A percentile compares a stretch with the other conserved stretches of the same genome.
Conservation (phyloP, 139 green algal species). For the Eudorina sp. region DNA sequence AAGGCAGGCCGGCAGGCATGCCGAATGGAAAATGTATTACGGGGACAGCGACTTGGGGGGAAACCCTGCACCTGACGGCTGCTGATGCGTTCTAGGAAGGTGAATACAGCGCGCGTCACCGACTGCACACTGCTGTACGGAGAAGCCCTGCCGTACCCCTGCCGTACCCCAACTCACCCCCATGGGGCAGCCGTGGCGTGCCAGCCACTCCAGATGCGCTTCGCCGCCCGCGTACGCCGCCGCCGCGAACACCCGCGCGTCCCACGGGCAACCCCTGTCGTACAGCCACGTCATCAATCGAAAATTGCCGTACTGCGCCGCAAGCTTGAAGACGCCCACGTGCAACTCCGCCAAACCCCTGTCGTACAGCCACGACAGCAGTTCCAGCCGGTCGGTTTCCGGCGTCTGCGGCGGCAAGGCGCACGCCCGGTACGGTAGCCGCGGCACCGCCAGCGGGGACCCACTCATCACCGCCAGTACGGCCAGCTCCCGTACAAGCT, state of each 20-base stretch:
- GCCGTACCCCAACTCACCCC: conserved; percentile 28
- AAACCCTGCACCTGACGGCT: no score
- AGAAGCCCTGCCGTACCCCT: no score
- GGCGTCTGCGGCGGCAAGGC: background rate
- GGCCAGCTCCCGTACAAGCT: background rate
- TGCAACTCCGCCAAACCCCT: background rate
- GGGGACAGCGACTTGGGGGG: no score
- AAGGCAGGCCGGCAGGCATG: no score
- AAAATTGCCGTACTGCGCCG: background rate
- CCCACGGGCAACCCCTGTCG: background rate
- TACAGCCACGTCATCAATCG: conserved; percentile 7
- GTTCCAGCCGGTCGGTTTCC: background rate
- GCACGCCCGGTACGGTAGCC: background rate
- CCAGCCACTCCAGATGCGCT: conserved; percentile 29
- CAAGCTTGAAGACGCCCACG: background rate
- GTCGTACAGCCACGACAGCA: conserved; percentile 12
- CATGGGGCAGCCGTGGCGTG: background rate
- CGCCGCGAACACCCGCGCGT: background rate
- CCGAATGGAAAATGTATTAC: no score
- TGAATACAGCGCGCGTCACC: no score
- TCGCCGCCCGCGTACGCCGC: conserved; percentile 6
- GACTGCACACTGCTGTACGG: no score
- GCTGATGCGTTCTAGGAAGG: no score
- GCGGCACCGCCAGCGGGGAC: background rate
- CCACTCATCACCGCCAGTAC: background rate